Evolutionary conservation across 2,329 filamentous ascomycete genomes (phyloP), one percentile per base, ranked within the genome.

Genomic region (Paracorniculantispora psalliotae): DNA sequence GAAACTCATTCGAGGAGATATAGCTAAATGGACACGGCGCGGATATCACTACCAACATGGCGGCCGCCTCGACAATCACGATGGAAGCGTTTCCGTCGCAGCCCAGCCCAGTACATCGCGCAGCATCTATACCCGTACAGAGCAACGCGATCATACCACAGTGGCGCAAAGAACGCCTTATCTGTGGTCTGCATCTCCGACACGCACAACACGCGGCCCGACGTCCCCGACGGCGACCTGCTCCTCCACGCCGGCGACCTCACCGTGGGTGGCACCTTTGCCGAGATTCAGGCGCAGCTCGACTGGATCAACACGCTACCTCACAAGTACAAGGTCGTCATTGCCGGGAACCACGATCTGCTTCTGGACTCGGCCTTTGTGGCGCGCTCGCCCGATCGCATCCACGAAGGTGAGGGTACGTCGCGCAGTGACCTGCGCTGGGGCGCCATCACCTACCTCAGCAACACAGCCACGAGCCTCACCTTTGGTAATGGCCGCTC

Each of bases 161-260:
- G 12, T 26, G 21, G 17, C 12, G 41, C 21, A n/a, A 30, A 13
- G 4, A 26, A 58, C 13, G 28, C 64, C 15, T 61, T 67, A 44
- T 69, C 66, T 12, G 63, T 77, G 2, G 72, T 77, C 12, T 78
- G 76, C 66, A 60, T 79, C 30, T 80, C 77, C 3, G 76, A 80
- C 63, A 79, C 77, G 10, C 77, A 79, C 66, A 75, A 74, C 61
- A 68, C 63, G 21, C 68, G 68, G 26, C 73, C 71, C 4, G 56
- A 61, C 3, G 62, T 81, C 6, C 77, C 77, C 1, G 55, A 66
- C 4, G 78, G 77, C 0, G 77, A 81, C 57, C 65, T 81, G 2
- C 71, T 81, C 15, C 68, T 81, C 44, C 77, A 81, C 60, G 75
- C 77, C 0, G 78, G 79, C 21, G 77, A 81, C 61, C 69, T 81